These are phyloP conservation scores for Brettanomyces sp. DNA, from an alignment of 805 yeast genomes.

Conservation along the genomic window DNA sequence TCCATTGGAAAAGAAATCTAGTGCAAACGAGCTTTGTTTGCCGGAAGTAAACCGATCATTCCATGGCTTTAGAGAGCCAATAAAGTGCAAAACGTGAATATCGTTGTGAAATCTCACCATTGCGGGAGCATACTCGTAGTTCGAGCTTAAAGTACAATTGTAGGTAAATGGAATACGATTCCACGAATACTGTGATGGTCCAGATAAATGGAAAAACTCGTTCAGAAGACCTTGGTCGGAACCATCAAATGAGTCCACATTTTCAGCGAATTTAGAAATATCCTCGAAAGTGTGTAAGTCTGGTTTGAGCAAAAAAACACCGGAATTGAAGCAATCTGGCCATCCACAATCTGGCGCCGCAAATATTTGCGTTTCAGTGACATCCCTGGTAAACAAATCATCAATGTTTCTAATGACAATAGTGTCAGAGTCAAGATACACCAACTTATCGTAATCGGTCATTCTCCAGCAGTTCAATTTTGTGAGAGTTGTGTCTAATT, in stretches of 20 bases:
- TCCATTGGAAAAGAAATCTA: conserved; percentile 8
- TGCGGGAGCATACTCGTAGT: conserved; percentile 28
- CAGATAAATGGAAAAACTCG: conserved; percentile 45
- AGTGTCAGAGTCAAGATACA: conserved; percentile 57
- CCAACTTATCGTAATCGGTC: conserved; percentile 31
- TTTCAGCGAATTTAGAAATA: conserved; percentile 26
- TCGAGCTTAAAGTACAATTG: conserved; percentile 58
- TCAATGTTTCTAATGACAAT: conserved; percentile 31
- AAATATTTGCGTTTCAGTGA: conserved; percentile 19
- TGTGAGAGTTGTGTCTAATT: conserved; percentile 32
- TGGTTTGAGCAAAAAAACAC: conserved; percentile 59
- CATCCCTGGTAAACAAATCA: conserved; percentile 16
- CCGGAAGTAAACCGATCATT: conserved; percentile 5
- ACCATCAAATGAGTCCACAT: conserved; percentile 55
- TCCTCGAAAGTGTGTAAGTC: conserved; percentile 29
- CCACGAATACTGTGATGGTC: conserved; percentile 37
- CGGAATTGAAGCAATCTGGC: conserved; percentile 86
- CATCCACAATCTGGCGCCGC: conserved; percentile 84
- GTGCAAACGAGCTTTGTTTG: conserved; percentile 7
- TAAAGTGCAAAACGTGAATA: conserved; percentile 54
- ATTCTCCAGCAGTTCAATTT: conserved; percentile 49
- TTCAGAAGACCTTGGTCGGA: conserved; percentile 89
- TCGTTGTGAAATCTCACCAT: conserved; percentile 18
- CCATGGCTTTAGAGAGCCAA: conserved; percentile 51
- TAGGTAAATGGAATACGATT: conserved; percentile 64